A percentile compares a stretch with the other conserved stretches of the same genome.
Conservation (phyloP, 2,329 filamentous ascomycete genomes). For the Huntiella savannae region DNA sequence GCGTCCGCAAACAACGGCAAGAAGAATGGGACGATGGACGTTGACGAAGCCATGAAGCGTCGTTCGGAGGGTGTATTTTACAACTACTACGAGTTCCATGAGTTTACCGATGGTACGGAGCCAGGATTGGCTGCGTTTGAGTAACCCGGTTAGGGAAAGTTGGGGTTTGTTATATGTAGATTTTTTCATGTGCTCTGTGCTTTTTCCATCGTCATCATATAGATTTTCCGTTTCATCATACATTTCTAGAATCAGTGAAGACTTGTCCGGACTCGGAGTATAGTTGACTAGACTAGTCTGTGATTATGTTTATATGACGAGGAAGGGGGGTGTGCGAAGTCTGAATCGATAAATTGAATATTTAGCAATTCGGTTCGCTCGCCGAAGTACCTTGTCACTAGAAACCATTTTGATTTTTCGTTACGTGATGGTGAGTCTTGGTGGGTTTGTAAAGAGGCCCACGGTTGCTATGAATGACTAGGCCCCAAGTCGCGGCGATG, state of each 20-base stretch:
- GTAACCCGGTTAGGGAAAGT: constrained; percentile 15
- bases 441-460: too few relatives aligned
- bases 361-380: too few relatives aligned
- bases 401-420: too few relatives aligned
- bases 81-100: constrained; percentile 34
- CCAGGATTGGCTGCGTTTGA: constrained; percentile 34
- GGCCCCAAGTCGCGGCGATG: too few relatives aligned
- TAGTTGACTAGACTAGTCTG: neutral
- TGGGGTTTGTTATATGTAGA: neutral
- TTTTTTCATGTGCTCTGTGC: neutral
- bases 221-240: neutral
- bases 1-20: constrained; percentile 22
- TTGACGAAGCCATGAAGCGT: constrained; percentile 31
- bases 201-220: neutral
- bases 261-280: neutral
- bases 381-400: too few relatives aligned
- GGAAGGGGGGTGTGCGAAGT: too few relatives aligned
- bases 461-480: too few relatives aligned
- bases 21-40: constrained; percentile 27
- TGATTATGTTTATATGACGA: too few relatives aligned
- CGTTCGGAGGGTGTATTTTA: constrained; percentile 33
- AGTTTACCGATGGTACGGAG: constrained; percentile 26
- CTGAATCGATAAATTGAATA: too few relatives aligned
- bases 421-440: too few relatives aligned
- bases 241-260: neutral